Evolutionary conservation across 495 filamentous ascomycete species (phyloP), one percentile per base, ranked within the genome.

Genomic region (Barbatosphaeria neglecta): DNA sequence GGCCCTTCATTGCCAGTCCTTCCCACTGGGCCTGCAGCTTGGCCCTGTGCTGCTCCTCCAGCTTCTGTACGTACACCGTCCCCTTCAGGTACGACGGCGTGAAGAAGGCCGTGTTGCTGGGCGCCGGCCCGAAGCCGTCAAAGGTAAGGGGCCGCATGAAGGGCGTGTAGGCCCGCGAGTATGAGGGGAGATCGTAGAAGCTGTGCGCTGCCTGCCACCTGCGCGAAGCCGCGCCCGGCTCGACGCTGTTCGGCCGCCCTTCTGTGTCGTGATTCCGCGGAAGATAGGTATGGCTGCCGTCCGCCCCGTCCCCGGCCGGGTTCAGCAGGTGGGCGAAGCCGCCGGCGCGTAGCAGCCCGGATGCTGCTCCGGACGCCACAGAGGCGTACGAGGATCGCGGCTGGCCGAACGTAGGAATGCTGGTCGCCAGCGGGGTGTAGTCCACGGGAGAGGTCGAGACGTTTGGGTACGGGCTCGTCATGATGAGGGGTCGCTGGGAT

Each of bases 31-130:
- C 59, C 20, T 48, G 10, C 6, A 80, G 41, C 55, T 76, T 84
- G 10, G 78, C 74, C 56, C 73, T 75, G 55, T 88, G 74, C 51
- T 74, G 76, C 24, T 82, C 77, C 53, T 86, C 79, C 27, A 94
- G 75, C 53, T 75, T 78, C 51, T 83, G 74, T 41, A 90, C 76
- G 63, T 90, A 86, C 49, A 75, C 75, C n/a, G 86, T 88, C 18
- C 78, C 76, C 49, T 72, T 71, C 25, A 96, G 75, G 67, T 95
- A 95, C 17, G 86, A 86, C 6, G 89, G 89, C 22, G 76, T 76
- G 55, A 95, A 82, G 70, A 86, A 87, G 10, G 48, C 46, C 3
- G 51, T 50, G 23, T 50, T 58, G 25, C 45, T 52, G 16, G 50
- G 10, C 60, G 50, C 31, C 43, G 47, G 52, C 50, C 44, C 44